phyloP scores from a whole-genome alignment of 345 rosid genomes.

The Hibiscus trionum region DNA sequence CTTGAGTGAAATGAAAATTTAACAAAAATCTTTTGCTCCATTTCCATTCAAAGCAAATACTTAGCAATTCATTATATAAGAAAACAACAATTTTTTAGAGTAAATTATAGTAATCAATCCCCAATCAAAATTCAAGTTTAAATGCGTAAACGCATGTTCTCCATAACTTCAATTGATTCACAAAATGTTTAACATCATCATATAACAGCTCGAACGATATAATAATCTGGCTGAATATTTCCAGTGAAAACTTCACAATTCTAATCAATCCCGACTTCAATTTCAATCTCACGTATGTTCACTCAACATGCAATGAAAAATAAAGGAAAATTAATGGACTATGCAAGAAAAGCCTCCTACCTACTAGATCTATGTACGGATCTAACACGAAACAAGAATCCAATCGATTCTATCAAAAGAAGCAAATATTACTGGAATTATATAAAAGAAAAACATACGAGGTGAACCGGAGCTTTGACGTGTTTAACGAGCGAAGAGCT shows the following conservation, averaged over 20 bases:
- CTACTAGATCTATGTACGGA: constrained; percentile 5
- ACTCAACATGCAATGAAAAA: neutral
- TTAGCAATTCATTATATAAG: neutral
- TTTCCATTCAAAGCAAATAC: neutral
- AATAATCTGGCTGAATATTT: neutral
- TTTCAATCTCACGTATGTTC: neutral
- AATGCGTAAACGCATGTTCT: neutral
- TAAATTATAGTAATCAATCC: neutral
- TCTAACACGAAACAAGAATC: constrained; percentile 1
- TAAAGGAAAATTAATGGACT: neutral
- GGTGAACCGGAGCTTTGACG: constrained; percentile 86
- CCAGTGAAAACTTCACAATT: neutral
- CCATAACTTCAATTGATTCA: neutral
- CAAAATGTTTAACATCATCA: neutral
- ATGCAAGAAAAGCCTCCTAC: neutral
- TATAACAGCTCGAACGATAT: no score
- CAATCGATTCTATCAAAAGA: neutral
- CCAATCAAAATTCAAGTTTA: neutral
- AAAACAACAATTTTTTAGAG: neutral
- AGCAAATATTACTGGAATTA: neutral
- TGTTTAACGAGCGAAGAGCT: constrained; percentile 70
- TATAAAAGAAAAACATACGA: constrained; percentile 34
- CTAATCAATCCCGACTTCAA: neutral
- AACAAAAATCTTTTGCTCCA: neutral
- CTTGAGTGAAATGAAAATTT: neutral